Conservation (phyloP, 768 basidiomycete species). For the Pluteus cervinus region DNA sequence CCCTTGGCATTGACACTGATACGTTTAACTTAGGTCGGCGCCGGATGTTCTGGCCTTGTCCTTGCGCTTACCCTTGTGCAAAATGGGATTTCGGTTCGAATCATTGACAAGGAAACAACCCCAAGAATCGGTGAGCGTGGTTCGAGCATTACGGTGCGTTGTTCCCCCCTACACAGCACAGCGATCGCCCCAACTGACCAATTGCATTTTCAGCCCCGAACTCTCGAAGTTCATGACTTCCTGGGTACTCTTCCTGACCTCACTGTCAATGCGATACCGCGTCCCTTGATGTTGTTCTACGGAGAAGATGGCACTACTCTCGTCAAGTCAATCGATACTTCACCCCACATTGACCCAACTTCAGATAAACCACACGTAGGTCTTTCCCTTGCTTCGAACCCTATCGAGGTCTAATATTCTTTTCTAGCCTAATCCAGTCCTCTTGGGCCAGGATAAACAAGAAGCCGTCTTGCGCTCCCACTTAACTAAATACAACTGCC, state of each 20-base stretch:
- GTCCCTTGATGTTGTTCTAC: slow-evolving; percentile 8
- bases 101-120: slow-evolving; percentile 14
- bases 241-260: slow-evolving; percentile 16
- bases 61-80: slow-evolving; percentile 22
- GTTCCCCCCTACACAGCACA: neutral
- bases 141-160: slow-evolving; percentile 14
- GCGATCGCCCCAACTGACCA: neutral
- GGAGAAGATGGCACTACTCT: slow-evolving; percentile 6
- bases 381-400: neutral
- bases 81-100: slow-evolving; percentile 25
- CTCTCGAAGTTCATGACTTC: slow-evolving; percentile 17
- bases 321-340: neutral
- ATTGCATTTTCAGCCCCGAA: slow-evolving; percentile 13
- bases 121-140: slow-evolving; percentile 16
- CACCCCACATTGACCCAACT: slow-evolving; percentile 8
- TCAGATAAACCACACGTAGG: slow-evolving; percentile 14
- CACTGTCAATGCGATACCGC: neutral
- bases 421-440: slow-evolving; percentile 12
- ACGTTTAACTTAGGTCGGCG: no score
- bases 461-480: slow-evolving; percentile 26
- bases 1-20: no score
- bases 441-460: slow-evolving; percentile 19
- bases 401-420: neutral
- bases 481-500: slow-evolving; percentile 14
- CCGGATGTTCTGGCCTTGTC: slow-evolving; percentile 19